phyloP scores from a whole-genome alignment of 352 stramenopile genomes.

The Nothophytophthora sp. region DNA sequence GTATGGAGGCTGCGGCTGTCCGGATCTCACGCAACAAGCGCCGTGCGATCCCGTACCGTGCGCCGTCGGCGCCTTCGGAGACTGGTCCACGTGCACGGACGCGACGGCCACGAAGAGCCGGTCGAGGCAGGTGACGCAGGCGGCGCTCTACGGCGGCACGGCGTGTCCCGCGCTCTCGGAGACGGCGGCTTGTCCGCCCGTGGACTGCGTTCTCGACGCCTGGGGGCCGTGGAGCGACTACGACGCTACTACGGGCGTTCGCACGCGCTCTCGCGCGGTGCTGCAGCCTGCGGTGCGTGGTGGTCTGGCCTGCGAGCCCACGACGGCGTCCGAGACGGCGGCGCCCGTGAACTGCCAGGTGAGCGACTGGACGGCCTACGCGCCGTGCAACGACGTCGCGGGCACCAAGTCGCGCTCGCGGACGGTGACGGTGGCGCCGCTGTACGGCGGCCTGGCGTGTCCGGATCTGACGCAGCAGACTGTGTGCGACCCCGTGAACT shows the following conservation, averaged over 20 bases:
- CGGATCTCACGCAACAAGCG: constrained; percentile 30
- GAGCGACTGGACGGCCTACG: constrained; percentile 47
- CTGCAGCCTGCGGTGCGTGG: constrained; percentile 37
- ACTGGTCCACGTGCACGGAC: constrained; percentile 56
- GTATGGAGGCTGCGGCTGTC: constrained; percentile 56
- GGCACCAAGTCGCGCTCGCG: constrained; percentile 37
- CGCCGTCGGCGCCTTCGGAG: constrained; percentile 34
- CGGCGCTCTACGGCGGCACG: constrained; percentile 35
- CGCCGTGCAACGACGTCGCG: constrained; percentile 30
- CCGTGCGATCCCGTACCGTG: constrained; percentile 54
- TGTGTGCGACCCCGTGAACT: constrained; percentile 61
- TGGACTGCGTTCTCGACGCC: constrained; percentile 44
- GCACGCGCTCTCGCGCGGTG: constrained; percentile 25
- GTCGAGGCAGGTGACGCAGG: constrained; percentile 29
- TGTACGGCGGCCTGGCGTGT: constrained; percentile 50
- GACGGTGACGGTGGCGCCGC: constrained; percentile 27
- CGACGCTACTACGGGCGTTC: constrained; percentile 33
- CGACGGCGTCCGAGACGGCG: constrained; percentile 33
- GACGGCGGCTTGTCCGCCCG: constrained; percentile 33
- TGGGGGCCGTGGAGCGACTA: constrained; percentile 48
- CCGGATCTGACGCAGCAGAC: constrained; percentile 27
- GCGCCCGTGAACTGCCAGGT: constrained; percentile 52
- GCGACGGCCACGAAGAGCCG: constrained; percentile 33
- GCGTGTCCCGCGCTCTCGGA: constrained; percentile 26
- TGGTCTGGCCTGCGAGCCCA: constrained; percentile 35